phyloP scores from a whole-genome alignment of 1,139 yeast species.

The Geotrichum phurueaensis region DNA sequence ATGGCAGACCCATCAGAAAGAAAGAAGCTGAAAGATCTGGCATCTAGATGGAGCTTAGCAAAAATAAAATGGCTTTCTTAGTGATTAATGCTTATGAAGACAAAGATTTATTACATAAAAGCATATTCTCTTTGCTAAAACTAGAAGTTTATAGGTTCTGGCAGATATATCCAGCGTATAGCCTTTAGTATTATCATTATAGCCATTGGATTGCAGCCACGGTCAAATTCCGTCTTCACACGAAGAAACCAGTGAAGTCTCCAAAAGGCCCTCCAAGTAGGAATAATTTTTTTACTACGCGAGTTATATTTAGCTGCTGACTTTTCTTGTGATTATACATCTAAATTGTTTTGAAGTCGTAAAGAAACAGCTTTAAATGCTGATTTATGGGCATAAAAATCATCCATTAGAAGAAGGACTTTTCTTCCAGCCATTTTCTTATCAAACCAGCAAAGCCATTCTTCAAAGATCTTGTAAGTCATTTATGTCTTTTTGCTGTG shows the following conservation, averaged over 20 bases:
- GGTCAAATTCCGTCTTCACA: constrained; percentile 19
- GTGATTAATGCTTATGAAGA: neutral
- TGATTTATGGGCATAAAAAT: neutral
- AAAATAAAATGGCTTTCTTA: neutral
- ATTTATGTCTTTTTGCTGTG: neutral
- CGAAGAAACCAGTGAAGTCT: constrained; percentile 29
- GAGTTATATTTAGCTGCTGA: neutral
- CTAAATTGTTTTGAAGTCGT: neutral
- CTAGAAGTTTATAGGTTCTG: no score
- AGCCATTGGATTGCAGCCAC: constrained; percentile 1
- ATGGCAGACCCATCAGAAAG: neutral
- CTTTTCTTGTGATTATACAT: neutral
- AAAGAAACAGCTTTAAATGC: neutral
- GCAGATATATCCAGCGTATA: neutral
- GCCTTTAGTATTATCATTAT: neutral
- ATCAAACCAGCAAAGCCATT: neutral
- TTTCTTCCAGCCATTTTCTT: neutral
- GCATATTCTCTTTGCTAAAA: neutral
- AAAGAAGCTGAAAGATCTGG: neutral
- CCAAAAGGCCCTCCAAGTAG: constrained; percentile 2
- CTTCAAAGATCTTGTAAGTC: neutral
- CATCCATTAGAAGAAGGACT: neutral
- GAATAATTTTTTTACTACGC: neutral
- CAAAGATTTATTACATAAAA: neutral
- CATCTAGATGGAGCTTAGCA: neutral